Evolutionary conservation across 2,329 filamentous ascomycete genomes (phyloP).

Genomic region (Rhynchosporium secalis): DNA sequence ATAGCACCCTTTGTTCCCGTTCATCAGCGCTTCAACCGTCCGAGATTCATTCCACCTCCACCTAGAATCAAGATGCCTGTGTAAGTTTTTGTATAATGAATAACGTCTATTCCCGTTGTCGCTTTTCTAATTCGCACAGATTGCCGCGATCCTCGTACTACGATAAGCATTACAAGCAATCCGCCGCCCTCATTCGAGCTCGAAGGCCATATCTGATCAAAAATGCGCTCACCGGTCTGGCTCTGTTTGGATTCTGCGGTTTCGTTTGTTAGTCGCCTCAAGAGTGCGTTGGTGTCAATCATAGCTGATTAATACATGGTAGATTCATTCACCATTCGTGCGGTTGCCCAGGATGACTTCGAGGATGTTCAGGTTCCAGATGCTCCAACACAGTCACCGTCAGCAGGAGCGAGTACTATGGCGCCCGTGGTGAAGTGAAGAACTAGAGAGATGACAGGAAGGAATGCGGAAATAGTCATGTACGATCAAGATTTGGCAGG

Average conservation of each 20-base stretch:
- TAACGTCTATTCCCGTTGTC: neutral
- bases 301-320: conserved; percentile 8
- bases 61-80: conserved; percentile 34
- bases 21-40: neutral
- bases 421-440: conserved; percentile 18
- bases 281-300: neutral
- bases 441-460: neutral
- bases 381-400: conserved; percentile 32
- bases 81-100: conserved; percentile 25
- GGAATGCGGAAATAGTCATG: conserved; percentile 1
- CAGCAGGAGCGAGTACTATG: conserved; percentile 31
- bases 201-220: conserved; percentile 89
- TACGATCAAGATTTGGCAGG: neutral
- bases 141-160: conserved; percentile 82
- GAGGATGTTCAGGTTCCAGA: conserved; percentile 91
- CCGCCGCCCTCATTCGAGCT: conserved; percentile 85
- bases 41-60: conserved; percentile 4
- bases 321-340: conserved; percentile 74
- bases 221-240: conserved; percentile 80
- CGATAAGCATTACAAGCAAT: conserved; percentile 81
- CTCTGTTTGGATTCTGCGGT: conserved; percentile 72
- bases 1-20: neutral
- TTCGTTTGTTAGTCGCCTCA: conserved; percentile 74
- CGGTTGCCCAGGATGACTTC: conserved; percentile 95
- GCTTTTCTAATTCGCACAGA: conserved; percentile 40